phyloP scores from a whole-genome alignment of 2,329 filamentous ascomycete species.

The Beauveria caledonica region DNA sequence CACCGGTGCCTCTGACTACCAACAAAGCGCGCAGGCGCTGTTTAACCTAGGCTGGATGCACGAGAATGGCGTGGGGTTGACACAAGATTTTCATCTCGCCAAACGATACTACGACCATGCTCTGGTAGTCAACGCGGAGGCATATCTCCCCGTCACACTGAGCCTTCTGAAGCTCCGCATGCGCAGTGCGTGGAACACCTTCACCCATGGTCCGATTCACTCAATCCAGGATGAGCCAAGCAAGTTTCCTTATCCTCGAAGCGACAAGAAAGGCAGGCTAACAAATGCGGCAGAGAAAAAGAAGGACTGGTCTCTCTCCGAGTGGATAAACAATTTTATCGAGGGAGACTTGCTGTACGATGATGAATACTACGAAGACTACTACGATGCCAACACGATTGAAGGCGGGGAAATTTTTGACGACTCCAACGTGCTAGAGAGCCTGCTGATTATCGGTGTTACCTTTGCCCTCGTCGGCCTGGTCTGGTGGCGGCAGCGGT shows the following conservation, averaged over 20 bases:
- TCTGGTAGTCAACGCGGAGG: slow-evolving; percentile 82
- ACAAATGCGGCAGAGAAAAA: slow-evolving; percentile 43
- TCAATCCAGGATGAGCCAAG: slow-evolving; percentile 84
- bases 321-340: slow-evolving; percentile 84
- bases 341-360: slow-evolving; percentile 62
- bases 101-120: slow-evolving; percentile 95
- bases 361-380: slow-evolving; percentile 45
- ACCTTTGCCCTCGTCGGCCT: slow-evolving; percentile 67
- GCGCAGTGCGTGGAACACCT: slow-evolving; percentile 87
- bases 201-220: slow-evolving; percentile 85
- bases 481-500: slow-evolving; percentile 71
- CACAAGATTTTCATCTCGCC: slow-evolving; percentile 93
- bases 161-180: slow-evolving; percentile 77
- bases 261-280: neutral
- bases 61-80: slow-evolving; percentile 86
- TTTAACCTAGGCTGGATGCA: slow-evolving; percentile 99
- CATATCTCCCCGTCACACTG: slow-evolving; percentile 85
- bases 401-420: slow-evolving; percentile 55
- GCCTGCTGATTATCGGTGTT: slow-evolving; percentile 71
- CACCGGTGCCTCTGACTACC: slow-evolving; percentile 80
- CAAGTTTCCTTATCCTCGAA: slow-evolving; percentile 38
- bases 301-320: slow-evolving; percentile 68
- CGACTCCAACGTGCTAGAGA: slow-evolving; percentile 77
- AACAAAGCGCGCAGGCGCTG: slow-evolving; percentile 87
- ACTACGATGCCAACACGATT: slow-evolving; percentile 43